Base-by-base conservation (phyloP, 1,284 basidiomycete species). In the Hymenochaete sp. region DNA sequence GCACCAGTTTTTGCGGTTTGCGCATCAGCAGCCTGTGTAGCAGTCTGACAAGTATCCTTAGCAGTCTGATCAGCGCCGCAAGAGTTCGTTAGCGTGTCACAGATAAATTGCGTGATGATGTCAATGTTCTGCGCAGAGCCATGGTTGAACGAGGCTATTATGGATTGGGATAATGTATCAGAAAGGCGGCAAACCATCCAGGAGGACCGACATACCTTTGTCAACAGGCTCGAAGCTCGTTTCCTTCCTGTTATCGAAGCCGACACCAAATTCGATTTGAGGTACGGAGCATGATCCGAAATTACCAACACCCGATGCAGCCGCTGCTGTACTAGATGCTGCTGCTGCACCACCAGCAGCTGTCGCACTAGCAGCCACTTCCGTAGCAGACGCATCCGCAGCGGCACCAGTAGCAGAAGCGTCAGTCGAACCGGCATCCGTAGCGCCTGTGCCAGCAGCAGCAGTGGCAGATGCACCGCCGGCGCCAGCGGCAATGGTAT, bases 181-280 rank as follows among this genome's bases (percentile, higher is more conserved):
- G 25, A 43, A 9, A 28, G 28, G 18, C 3, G 36, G 32, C 25
- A 42, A 32, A 24, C 21, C 37, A 18, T 9, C 6, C 9, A 9
- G 35, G 7, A 21, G n/a, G 18, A 14, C 13, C 18, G 4, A 52
- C 63, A 46, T 46, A 70, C 70, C 59, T 55, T 63, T 56, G 52
- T 70, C 66, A 18, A 60, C 62, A 36, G 72, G 72, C 55, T 70
- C 56, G 64, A 75, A 77, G 56, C 67, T 67, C 10, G 73, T 76
- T 53, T 79, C 79, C 52, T 66, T 72, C 40, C 79, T 67, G 50
- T 63, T 63, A 53, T 81, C 75, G 50, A 81, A 75, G 7, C 76
- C 77, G 8, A 57, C 64, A 24, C 66, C 77, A 53, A 82, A 81
- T 51, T 74, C 67, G 51, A 82, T 78, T 57, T 77, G 60, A 11